A percentile compares a stretch with the other conserved stretches of the same genome.
phyloP scores from a whole-genome alignment of 2,329 filamentous ascomycete species.

The Aspergillus pseudotamarii region DNA sequence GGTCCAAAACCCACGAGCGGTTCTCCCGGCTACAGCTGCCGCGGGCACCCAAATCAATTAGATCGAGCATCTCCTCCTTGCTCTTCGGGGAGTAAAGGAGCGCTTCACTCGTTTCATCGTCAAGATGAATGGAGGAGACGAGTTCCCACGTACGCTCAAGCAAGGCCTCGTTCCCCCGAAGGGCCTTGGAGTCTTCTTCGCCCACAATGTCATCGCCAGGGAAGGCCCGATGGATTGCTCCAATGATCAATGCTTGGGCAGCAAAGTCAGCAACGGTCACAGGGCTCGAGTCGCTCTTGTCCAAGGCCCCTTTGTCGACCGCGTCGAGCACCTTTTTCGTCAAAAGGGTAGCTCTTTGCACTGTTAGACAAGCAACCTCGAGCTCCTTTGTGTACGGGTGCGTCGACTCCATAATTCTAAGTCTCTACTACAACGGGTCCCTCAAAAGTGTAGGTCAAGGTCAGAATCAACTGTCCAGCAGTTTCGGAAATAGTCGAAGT shows the following conservation, averaged over 20 bases:
- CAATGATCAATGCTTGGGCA: conserved; percentile 64
- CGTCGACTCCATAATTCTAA: conserved; percentile 27
- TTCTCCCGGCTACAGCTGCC: conserved; percentile 43
- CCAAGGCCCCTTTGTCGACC: conserved; percentile 54
- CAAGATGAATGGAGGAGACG: conserved; percentile 44
- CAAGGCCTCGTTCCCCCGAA: conserved; percentile 54
- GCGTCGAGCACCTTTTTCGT: conserved; percentile 58
- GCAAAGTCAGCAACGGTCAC: conserved; percentile 68
- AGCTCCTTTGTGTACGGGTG: conserved; percentile 40
- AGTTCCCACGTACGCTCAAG: conserved; percentile 60
- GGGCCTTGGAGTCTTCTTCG: conserved; percentile 60
- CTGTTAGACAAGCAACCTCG: conserved; percentile 46
- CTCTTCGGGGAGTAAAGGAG: conserved; percentile 46
- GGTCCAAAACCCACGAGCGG: conserved; percentile 65
- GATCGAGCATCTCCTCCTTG: conserved; percentile 60
- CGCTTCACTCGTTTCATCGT: conserved; percentile 35
- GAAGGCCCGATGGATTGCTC: conserved; percentile 56
- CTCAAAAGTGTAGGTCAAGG: neutral
- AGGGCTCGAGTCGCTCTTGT: conserved; percentile 62
- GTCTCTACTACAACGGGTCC: neutral
- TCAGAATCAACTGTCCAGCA: neutral
- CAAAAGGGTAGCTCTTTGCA: conserved; percentile 59
- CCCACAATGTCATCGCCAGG: conserved; percentile 62
- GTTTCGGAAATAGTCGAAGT: neutral
- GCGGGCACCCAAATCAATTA: conserved; percentile 61